Evolutionary conservation across 257 asterid genomes (phyloP), one percentile per base, ranked within the genome.

Genomic region (Nicotiana noctiflora): DNA sequence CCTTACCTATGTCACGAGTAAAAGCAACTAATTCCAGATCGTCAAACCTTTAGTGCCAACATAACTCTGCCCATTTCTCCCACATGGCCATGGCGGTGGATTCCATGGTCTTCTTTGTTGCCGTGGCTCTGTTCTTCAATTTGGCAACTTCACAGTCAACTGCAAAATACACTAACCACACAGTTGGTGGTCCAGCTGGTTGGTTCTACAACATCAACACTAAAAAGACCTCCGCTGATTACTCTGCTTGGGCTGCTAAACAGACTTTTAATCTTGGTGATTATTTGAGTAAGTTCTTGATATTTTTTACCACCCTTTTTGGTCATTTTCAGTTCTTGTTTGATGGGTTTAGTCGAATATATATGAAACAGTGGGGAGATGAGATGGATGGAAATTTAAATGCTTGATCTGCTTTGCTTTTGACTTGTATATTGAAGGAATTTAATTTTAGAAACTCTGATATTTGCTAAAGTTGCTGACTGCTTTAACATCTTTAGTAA

Each of bases 241-340:
- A 81, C 90, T 37, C 76, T 61, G 84, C 94, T 84, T 94, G 98
- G 98, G 95, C 94, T 61, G 85, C 88, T 27, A 88, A 77, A 15
- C 86, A 84, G 79, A 90, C 94, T 25, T 94, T 94, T 91, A 90
- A 85, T 84, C 97, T 94, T 23, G 98, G 98, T 23, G 98, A 93
- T 81, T 91, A 66, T 83, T 86, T 94, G 34, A 88, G 98, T 94
- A 86, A 88, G 96, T 21, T 55, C 1, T 77, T 32, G 7, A 44
- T 70, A 12, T 68, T 19, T 72, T 72, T 13, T 3, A 72, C 40
- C 4, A 72, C 60, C 59, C 37, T 46, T 72, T 61, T 72, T 17
- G 78, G 4, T 68, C n/a, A 1, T 40, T 68, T 0, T 4, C 2
- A 2, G 1, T 72, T 74, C 40, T 46, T 23, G 60, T 21, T 72